These are phyloP conservation scores for Ochetophila trinervis DNA, from an alignment of 306 rosid genomes.

Conservation along the genomic window DNA sequence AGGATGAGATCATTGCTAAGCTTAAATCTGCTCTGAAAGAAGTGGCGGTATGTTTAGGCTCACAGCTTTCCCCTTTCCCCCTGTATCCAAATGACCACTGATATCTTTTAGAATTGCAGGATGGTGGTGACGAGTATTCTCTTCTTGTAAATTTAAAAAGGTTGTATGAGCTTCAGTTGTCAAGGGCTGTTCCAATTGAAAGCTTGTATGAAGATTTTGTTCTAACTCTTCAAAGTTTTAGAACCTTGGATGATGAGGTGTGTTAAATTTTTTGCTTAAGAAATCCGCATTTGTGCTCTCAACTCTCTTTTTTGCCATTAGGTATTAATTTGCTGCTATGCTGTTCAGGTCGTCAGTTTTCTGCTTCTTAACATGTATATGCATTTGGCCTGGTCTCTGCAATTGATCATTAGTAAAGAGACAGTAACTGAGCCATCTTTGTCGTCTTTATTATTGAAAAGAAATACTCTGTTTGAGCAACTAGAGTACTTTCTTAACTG, in stretches of 20 bases:
- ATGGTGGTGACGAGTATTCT: constrained; percentile 93
- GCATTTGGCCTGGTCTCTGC: constrained; percentile 71
- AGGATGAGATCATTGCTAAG: constrained; percentile 70
- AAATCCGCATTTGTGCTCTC: constrained; percentile 15
- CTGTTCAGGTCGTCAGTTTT: constrained; percentile 71
- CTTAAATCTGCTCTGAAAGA: constrained; percentile 76
- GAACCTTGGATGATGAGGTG: constrained; percentile 82
- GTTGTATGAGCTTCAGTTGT: constrained; percentile 81
- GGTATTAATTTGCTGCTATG: constrained; percentile 31
- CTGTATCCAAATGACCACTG: constrained; percentile 6
- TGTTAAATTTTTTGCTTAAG: constrained; percentile 27
- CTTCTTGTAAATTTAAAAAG: constrained; percentile 94
- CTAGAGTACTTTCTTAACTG: constrained; percentile 56
- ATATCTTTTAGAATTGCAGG: constrained; percentile 52
- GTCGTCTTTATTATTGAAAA: constrained; percentile 52
- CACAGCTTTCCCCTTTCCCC: not conserved
- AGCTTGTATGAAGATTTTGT: constrained; percentile 64
- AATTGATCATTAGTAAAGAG: constrained; percentile 46
- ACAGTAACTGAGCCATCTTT: constrained; percentile 57
- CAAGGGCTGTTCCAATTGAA: constrained; percentile 58
- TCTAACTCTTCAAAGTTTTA: constrained; percentile 51
- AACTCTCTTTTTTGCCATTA: constrained; percentile 13
- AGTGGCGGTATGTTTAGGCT: constrained; percentile 59
- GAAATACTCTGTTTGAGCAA: constrained; percentile 62
- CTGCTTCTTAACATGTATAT: constrained; percentile 75